Evolutionary conservation across 805 yeast species (phyloP), one percentile per base, ranked within the genome.

Genomic region (Candida saitoana): DNA sequence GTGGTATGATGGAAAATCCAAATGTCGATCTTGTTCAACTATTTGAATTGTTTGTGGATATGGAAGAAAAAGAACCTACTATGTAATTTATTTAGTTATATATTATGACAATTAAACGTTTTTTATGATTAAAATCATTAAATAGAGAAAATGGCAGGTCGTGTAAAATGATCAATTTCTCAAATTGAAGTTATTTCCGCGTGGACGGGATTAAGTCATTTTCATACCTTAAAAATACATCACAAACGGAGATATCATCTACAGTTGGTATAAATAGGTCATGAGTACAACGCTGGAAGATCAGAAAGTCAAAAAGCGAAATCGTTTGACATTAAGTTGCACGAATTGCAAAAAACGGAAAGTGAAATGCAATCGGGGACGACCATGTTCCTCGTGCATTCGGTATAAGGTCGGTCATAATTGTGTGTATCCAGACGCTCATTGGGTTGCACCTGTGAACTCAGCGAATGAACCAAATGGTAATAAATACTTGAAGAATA

Each of bases 321-420:
- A 56, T 39, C 46, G 68, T 30, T 42, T 62, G 11, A 52, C 67
- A 11, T 51, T 65, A 19, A 60, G 60, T 45, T 67, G 72, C 43
- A 52, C 46, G 38, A 58, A 55, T 31, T 67, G 73, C 52, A 61
- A 63, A 42, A 52, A 49, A 39, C 44, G 71, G 24, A 67, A 67
- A 45, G 67, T 66, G 34, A 64, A 61, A 40, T 67, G 73, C 49
- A 70, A 67, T 47, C 51, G 68, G 24, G 57, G 56, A 11, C 45
- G 48, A 30, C 73, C 73, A 1, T 67, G 73, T 43, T 47, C 55
- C 17, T 50, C 65, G 5, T 67, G 73, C 44, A 40, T 55, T 5
- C 54, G 49, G 30, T 57, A 59, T 39, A 57, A 57, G 29, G 52
- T 51, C 14, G 51, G 51, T 9, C 46, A 42, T 5, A 41, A 42